phyloP scores from a whole-genome alignment of 495 filamentous ascomycete genomes.

The Immersiella caudata region DNA sequence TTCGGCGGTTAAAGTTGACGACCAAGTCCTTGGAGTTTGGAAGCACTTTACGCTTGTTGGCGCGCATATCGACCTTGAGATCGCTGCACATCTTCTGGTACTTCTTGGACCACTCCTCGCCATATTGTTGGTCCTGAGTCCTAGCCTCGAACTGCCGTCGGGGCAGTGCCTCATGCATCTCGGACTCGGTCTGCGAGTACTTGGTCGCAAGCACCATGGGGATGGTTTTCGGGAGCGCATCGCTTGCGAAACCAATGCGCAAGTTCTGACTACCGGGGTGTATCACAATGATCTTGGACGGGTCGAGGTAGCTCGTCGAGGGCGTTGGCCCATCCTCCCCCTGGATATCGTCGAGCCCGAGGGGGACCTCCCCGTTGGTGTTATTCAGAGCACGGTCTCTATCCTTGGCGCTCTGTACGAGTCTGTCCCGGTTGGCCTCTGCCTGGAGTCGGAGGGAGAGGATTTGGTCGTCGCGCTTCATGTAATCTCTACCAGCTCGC shows the following conservation, averaged over 20 bases:
- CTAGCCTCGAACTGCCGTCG: slow-evolving; percentile 78
- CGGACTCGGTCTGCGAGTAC: slow-evolving; percentile 73
- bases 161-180: slow-evolving; percentile 83
- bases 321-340: slow-evolving; percentile 61
- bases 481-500: slow-evolving; percentile 71
- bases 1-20: slow-evolving; percentile 85
- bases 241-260: slow-evolving; percentile 87
- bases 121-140: slow-evolving; percentile 78
- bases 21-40: slow-evolving; percentile 96
- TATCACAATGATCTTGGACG: slow-evolving; percentile 90
- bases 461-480: slow-evolving; percentile 96
- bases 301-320: slow-evolving; percentile 62
- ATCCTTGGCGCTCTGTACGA: slow-evolving; percentile 83
- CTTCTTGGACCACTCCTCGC: slow-evolving; percentile 78
- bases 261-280: slow-evolving; percentile 98
- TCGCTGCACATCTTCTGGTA: slow-evolving; percentile 82
- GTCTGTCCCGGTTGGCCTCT: slow-evolving; percentile 76
- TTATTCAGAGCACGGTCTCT: slow-evolving; percentile 81
- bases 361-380: slow-evolving; percentile 63
- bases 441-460: slow-evolving; percentile 83
- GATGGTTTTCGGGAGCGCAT: slow-evolving; percentile 89
- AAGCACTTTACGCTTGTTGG: slow-evolving; percentile 87
- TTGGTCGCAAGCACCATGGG: slow-evolving; percentile 90
- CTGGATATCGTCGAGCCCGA: slow-evolving; percentile 58
- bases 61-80: slow-evolving; percentile 84